phyloP scores from a whole-genome alignment of 805 yeast genomes.

The Nakazawaea holstii region DNA sequence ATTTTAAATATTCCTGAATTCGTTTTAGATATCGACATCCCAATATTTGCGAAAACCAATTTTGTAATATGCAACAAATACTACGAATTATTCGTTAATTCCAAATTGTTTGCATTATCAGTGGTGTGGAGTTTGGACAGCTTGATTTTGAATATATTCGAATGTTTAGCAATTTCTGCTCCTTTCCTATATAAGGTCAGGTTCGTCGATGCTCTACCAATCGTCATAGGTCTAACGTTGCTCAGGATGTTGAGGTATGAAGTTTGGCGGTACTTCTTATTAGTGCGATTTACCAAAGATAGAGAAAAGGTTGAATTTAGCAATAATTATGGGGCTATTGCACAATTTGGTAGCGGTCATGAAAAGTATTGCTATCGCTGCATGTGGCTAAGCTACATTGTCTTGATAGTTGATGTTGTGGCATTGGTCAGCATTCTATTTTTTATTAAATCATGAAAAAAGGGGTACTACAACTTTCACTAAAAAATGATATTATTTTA shows the following conservation, averaged over 20 bases:
- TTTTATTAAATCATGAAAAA: too few species aligned
- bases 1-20: constrained; percentile 4
- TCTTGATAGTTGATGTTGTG: too few species aligned
- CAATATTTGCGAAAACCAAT: neutral
- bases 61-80: neutral
- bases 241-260: neutral
- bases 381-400: too few species aligned
- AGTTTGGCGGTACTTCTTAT: neutral
- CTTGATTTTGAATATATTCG: neutral
- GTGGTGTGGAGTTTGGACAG: constrained; percentile 2
- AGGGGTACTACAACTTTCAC: too few species aligned
- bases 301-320: neutral
- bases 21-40: constrained; percentile 1
- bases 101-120: neutral
- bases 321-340: neutral
- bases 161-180: neutral
- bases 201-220: neutral
- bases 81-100: neutral
- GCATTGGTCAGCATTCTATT: too few species aligned
- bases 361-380: too few species aligned
- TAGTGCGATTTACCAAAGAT: neutral
- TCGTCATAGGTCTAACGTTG: neutral
- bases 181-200: neutral
- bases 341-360: too few species aligned
- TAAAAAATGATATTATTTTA: too few species aligned